phyloP scores from a whole-genome alignment of 768 basidiomycete species.

The Suillus brevipes region DNA sequence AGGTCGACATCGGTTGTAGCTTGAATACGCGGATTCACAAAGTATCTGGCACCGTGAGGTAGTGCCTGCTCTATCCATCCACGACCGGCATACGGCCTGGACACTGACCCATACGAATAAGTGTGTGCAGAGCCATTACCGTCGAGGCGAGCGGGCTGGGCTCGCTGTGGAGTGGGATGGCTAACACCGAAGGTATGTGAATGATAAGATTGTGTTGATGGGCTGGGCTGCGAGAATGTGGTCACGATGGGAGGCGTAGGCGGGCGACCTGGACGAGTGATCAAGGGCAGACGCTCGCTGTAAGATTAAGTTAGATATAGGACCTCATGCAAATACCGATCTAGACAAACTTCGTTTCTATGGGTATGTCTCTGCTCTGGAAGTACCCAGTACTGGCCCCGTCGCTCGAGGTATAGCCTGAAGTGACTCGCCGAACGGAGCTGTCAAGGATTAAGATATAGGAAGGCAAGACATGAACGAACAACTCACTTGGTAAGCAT shows the following conservation, averaged over 20 bases:
- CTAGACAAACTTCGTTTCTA: slow-evolving; percentile 30
- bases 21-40: slow-evolving; percentile 58
- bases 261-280: slow-evolving; percentile 31
- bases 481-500: slow-evolving; percentile 25
- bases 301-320: slow-evolving; percentile 1
- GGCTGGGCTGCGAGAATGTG: slow-evolving; percentile 18
- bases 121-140: slow-evolving; percentile 33
- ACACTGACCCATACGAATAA: slow-evolving; percentile 28
- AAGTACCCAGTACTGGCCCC: slow-evolving; percentile 18
- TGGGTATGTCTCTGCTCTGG: slow-evolving; percentile 7
- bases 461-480: not conserved
- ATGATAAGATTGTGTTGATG: slow-evolving; percentile 26
- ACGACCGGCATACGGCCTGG: slow-evolving; percentile 31
- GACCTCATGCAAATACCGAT: too few species aligned
- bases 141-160: slow-evolving; percentile 24
- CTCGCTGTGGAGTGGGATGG: slow-evolving; percentile 32
- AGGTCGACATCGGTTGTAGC: slow-evolving; percentile 74
- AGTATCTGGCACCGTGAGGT: slow-evolving; percentile 74
- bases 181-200: slow-evolving; percentile 19
- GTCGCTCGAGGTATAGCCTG: slow-evolving; percentile 18
- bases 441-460: slow-evolving; percentile 13
- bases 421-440: slow-evolving; percentile 16
- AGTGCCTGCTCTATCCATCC: slow-evolving; percentile 79
- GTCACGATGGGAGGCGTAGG: slow-evolving; percentile 31
- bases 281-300: slow-evolving; percentile 58